Percentiles rank a stretch among this genome's conserved stretches.
Conservation (phyloP, 1,284 basidiomycete species). For the Paramarasmius palmivorus region DNA sequence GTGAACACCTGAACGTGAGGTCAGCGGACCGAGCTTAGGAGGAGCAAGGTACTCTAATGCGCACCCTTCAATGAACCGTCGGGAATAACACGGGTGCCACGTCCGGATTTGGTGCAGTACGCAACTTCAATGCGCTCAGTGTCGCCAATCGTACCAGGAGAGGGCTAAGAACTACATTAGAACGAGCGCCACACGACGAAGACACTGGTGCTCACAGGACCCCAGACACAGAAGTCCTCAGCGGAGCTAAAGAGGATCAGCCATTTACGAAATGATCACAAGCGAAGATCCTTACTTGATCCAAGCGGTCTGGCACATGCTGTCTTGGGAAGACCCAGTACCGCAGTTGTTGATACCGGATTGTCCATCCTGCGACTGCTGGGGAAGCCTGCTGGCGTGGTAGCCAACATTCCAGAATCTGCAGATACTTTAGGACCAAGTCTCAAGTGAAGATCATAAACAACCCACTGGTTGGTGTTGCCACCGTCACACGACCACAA, state of each 20-base stretch:
- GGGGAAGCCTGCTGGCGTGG: constrained; percentile 21
- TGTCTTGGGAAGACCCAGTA: constrained; percentile 32
- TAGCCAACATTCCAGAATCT: constrained; percentile 31
- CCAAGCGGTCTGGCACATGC: constrained; percentile 58
- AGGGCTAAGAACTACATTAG: constrained; percentile 24
- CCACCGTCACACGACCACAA: constrained; percentile 14
- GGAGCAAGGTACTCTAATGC: too few species aligned
- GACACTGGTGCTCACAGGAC: constrained; percentile 36
- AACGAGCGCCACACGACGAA: background rate
- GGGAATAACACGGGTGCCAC: constrained; percentile 67
- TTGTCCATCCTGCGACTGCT: constrained; percentile 36
- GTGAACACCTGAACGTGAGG: too few species aligned
- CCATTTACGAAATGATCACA: constrained; percentile 20
- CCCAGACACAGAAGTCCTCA: constrained; percentile 69
- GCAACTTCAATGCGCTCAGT: constrained; percentile 72
- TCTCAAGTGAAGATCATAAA: too few species aligned
- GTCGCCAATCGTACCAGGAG: constrained; percentile 55
- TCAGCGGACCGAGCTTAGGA: too few species aligned
- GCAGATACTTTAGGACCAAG: too few species aligned
- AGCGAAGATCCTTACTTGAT: constrained; percentile 39
- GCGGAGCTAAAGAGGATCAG: constrained; percentile 33
- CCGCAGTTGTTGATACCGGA: constrained; percentile 40
- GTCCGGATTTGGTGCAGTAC: constrained; percentile 71
- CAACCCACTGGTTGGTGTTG: constrained; percentile 28
- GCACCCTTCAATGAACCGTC: constrained; percentile 56